Base-by-base conservation (phyloP, 148 eudicot species). In the Silene uniflora region DNA sequence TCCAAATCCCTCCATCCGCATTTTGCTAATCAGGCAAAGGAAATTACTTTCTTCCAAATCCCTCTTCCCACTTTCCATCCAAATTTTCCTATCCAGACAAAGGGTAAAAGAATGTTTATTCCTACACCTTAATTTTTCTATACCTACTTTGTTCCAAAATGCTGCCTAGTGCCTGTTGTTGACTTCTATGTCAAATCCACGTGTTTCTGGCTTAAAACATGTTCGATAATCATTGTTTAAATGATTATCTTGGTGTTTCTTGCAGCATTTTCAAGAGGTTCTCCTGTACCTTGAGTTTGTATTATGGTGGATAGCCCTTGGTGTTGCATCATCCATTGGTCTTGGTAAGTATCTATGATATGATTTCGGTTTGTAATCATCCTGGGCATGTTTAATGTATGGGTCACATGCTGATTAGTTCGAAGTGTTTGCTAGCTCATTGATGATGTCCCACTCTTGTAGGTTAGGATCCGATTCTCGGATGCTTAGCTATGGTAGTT, bases 311-410 rank as follows among this genome's bases (percentile, higher is more conserved):
- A 81, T 85, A 77, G 92, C 93, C 54, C 97, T 94, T 82, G 98
- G 98, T 68, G 93, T 94, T 83, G 98, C 97, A 59, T 94, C 98
- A 80, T 94, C 98, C 63, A 92, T 94, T 84, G 98, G 98, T 71
- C 96, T 95, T 79, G 99, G 99, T 95, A 87, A 79, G 97, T 67
- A 23, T 47, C 0, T 22, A 22, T 6, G 10, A n/a, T 32, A 52
- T 69, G 49, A 58, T 55, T 69, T 14, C 27, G 52, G 22, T 52
- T 18, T 16, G 22, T 25, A 16, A n/a, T 7, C 14, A 10, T 17
- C 19, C 10, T 14, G 2, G 7, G 70, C 42, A 21, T 54, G 23
- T 64, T 35, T 3, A 23, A 7, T 61, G n/a, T 32, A 74, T 17
- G 23, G 24, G 6, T 10, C 27, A 54, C 29, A n/a, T 67, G 32